Conservation (phyloP, 495 filamentous ascomycete genomes). For the Penicillium ochrochloron region DNA sequence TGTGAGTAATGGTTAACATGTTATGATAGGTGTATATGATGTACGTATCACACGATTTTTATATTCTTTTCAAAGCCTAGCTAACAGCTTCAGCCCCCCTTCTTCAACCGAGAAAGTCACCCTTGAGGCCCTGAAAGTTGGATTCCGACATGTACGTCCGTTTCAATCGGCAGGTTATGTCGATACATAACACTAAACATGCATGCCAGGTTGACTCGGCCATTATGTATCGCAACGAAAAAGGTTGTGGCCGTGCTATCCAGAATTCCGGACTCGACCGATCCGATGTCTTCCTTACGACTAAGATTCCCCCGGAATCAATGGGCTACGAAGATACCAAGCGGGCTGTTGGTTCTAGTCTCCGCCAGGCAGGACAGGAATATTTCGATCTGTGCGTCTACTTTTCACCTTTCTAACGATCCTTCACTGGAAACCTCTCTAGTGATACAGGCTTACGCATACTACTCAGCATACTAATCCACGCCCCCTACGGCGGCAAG, state of each 20-base stretch:
- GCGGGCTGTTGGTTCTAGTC: constrained; percentile 37
- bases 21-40: constrained; percentile 71
- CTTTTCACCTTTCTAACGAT: not conserved
- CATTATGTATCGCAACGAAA: constrained; percentile 60
- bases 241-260: constrained; percentile 54
- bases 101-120: constrained; percentile 57
- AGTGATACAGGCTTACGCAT: not conserved
- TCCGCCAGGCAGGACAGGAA: constrained; percentile 43
- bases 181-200: not conserved
- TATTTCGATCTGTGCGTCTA: constrained; percentile 67
- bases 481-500: constrained; percentile 59
- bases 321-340: constrained; percentile 56
- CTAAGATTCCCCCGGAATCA: constrained; percentile 56
- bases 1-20: not conserved
- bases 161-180: too few relatives aligned
- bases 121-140: constrained; percentile 65
- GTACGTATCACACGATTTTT: constrained; percentile 40
- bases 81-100: constrained; percentile 47
- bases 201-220: constrained; percentile 60
- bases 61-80: not conserved
- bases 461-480: constrained; percentile 49
- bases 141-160: constrained; percentile 62
- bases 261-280: constrained; percentile 46
- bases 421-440: not conserved
- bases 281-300: constrained; percentile 58